Evolutionary conservation across 306 rosid species (phyloP).

Genomic region (Leucaena leucocephala): DNA sequence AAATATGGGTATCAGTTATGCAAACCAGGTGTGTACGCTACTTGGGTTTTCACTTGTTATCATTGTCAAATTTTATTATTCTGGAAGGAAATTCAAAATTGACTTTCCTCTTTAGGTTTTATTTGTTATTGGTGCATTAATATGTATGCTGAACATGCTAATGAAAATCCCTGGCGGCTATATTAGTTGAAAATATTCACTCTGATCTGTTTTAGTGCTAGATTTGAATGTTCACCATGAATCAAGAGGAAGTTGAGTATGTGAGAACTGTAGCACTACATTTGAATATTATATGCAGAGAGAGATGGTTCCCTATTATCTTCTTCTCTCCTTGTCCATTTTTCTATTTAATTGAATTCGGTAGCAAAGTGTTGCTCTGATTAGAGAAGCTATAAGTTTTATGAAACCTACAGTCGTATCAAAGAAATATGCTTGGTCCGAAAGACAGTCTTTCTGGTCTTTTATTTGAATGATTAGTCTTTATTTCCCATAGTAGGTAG

Average conservation of each 20-base stretch:
- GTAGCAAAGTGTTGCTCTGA: neutral
- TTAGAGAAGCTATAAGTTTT: neutral
- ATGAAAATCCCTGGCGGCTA: neutral
- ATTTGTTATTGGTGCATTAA: constrained; percentile 1
- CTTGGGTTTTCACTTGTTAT: constrained; percentile 24
- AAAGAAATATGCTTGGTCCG: neutral
- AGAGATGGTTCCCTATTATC: neutral
- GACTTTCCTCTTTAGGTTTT: neutral
- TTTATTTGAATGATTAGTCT: neutral
- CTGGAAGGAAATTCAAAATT: constrained; percentile 15
- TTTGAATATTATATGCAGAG: neutral
- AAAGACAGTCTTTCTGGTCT: neutral
- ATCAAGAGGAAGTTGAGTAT: neutral
- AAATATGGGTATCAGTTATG: constrained; percentile 98
- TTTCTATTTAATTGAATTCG: neutral
- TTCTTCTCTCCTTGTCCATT: neutral
- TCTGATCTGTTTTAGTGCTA: constrained; percentile 2
- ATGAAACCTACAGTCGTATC: neutral
- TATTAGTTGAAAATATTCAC: neutral
- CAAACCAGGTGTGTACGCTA: constrained; percentile 75
- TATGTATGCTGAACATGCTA: constrained; percentile 8
- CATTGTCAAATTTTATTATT: constrained; percentile 13
- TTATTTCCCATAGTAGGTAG: neutral
- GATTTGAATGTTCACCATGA: constrained; percentile 9
- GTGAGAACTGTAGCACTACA: constrained; percentile 1